These are phyloP conservation scores for Vigna radiata DNA, from an alignment of 306 rosid species.

Conservation along the genomic window DNA sequence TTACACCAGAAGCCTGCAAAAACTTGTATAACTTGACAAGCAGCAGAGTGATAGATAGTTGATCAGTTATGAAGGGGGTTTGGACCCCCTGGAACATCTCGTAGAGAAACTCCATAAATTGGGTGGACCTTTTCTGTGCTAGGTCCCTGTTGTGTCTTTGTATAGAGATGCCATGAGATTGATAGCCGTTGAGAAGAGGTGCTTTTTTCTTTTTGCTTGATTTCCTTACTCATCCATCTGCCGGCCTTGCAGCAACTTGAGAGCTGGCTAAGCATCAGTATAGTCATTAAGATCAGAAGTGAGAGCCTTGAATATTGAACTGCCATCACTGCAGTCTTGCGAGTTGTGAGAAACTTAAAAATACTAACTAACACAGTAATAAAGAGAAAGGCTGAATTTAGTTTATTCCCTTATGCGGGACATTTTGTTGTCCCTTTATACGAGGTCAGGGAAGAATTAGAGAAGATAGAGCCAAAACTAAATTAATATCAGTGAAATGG, in stretches of 20 bases:
- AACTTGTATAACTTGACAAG: conserved; percentile 48
- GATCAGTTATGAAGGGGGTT: conserved; percentile 90
- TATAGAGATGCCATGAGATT: conserved; percentile 55
- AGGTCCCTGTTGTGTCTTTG: conserved; percentile 51
- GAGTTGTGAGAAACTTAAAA: conserved; percentile 17
- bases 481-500: conserved; percentile 51
- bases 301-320: conserved; percentile 55
- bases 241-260: conserved; percentile 56
- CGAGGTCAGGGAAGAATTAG: conserved; percentile 50
- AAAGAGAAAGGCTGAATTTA: conserved; percentile 41
- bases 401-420: conserved; percentile 46
- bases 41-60: conserved; percentile 44
- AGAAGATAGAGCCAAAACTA: conserved; percentile 58
- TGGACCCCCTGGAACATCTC: conserved; percentile 82
- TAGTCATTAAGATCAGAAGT: conserved; percentile 55
- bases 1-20: conserved; percentile 53
- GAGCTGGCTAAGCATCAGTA: conserved; percentile 59
- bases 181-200: conserved; percentile 48
- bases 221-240: conserved; percentile 49
- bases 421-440: conserved; percentile 48
- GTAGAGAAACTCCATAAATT: conserved; percentile 59
- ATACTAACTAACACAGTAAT: conserved; percentile 27
- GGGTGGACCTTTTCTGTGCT: conserved; percentile 43
- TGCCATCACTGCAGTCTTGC: conserved; percentile 54
- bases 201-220: conserved; percentile 47